These are phyloP conservation scores for Pseudogymnoascus sp. DNA, from an alignment of 2,329 filamentous ascomycete genomes.

Conservation along the genomic window DNA sequence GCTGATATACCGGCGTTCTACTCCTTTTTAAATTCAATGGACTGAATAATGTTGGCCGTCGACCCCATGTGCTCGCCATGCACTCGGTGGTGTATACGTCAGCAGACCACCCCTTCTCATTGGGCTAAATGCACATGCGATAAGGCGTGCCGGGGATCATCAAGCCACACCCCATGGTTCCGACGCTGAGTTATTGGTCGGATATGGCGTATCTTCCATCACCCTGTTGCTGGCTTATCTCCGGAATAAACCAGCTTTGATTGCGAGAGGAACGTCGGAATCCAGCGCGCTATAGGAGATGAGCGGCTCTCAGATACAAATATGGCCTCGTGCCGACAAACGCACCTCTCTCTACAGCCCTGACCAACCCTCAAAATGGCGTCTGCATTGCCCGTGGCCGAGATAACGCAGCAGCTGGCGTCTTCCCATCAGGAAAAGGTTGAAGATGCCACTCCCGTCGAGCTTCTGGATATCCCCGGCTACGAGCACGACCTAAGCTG, in stretches of 20 bases:
- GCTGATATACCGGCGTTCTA: not conserved
- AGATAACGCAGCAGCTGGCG: conserved; percentile 29
- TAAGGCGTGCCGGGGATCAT: not conserved
- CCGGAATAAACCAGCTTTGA: not conserved
- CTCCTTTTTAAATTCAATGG: not conserved
- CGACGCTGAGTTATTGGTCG: not conserved
- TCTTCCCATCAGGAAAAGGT: not conserved
- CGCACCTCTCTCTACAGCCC: not conserved
- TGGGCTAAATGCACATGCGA: not conserved
- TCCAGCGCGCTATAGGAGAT: not conserved
- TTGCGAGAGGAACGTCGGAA: not conserved
- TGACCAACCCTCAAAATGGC: not conserved
- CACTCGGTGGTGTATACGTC: not conserved
- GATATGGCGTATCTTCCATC: not conserved
- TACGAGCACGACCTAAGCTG: conserved; percentile 4
- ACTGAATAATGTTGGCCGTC: not conserved
- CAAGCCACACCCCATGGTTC: not conserved
- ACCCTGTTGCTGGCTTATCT: not conserved
- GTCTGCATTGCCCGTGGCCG: conserved; percentile 30
- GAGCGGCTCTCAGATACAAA: not conserved
- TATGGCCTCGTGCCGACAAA: not conserved
- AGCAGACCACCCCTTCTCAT: not conserved
- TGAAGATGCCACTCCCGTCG: not conserved
- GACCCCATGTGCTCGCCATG: not conserved
- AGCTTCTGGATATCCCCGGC: conserved; percentile 8